phyloP scores from a whole-genome alignment of 495 filamentous ascomycete genomes.

The Aspergillus conjunctus region DNA sequence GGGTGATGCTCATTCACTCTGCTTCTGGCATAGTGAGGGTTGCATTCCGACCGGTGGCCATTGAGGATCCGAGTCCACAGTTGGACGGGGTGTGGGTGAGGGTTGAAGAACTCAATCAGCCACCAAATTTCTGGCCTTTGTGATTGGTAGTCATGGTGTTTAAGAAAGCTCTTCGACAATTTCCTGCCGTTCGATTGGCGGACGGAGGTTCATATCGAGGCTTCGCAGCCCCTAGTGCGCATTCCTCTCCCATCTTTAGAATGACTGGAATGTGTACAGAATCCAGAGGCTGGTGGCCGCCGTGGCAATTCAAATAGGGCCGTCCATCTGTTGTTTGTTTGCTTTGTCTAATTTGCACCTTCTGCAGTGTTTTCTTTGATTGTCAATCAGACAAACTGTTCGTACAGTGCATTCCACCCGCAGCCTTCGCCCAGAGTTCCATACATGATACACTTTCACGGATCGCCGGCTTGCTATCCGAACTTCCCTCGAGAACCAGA shows the following conservation, averaged over 20 bases:
- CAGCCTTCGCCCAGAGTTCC: conserved; percentile 12
- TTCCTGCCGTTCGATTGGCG: conserved; percentile 21
- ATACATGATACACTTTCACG: conserved; percentile 6
- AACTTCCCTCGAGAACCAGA: conserved; percentile 22
- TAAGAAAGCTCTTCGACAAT: conserved; percentile 30
- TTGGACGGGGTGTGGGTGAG: conserved; percentile 22
- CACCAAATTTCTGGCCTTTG: conserved; percentile 16
- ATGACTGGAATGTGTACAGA: conserved; percentile 44
- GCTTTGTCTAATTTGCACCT: conserved; percentile 54
- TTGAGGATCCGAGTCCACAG: conserved; percentile 25
- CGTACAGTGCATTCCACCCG: conserved; percentile 28
- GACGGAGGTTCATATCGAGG: conserved; percentile 31
- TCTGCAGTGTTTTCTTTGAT: conserved; percentile 52
- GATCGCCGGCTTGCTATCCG: conserved; percentile 25
- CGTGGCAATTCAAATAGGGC: conserved; percentile 47
- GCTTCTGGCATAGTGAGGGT: conserved; percentile 43
- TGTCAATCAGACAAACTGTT: conserved; percentile 44
- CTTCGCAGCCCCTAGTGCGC: conserved; percentile 30
- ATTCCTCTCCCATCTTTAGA: conserved; percentile 47
- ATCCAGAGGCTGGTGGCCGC: conserved; percentile 44
- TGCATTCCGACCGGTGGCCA: conserved; percentile 46
- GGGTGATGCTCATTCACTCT: conserved; percentile 28
- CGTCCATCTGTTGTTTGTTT: conserved; percentile 53
- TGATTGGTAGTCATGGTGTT: conserved; percentile 32
- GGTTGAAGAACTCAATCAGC: conserved; percentile 30